These are phyloP conservation scores for Tricholoma sp. DNA, from an alignment of 768 basidiomycete species.

Conservation along the genomic window DNA sequence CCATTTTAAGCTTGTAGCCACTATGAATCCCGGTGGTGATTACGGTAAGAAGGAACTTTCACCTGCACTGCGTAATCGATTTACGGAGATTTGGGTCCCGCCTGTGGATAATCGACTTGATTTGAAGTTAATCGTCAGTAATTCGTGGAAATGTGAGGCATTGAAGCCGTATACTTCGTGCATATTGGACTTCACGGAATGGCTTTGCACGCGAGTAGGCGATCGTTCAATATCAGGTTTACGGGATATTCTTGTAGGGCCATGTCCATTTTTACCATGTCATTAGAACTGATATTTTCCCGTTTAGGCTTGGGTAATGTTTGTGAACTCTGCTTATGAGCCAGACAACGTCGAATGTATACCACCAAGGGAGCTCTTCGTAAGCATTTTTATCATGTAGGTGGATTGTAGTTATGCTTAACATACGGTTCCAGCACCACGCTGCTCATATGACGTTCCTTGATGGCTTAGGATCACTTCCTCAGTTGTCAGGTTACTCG, in stretches of 20 bases:
- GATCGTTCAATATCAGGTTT: conserved; percentile 68
- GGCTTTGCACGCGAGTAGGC: conserved; percentile 61
- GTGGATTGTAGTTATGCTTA: conserved; percentile 3
- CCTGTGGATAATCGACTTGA: conserved; percentile 69
- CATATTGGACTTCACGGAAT: conserved; percentile 75
- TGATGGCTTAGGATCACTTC: conserved; percentile 80
- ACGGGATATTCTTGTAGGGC: conserved; percentile 80
- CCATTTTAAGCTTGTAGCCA: conserved; percentile 86
- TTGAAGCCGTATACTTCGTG: conserved; percentile 52
- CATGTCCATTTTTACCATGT: background rate
- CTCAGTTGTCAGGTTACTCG: conserved; percentile 66
- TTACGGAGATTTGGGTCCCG: conserved; percentile 99
- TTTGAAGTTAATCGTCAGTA: conserved; percentile 69
- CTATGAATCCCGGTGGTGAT: conserved; percentile 99
- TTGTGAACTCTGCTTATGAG: conserved; percentile 60
- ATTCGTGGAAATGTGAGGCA: conserved; percentile 55
- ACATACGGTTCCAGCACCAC: conserved; percentile 57
- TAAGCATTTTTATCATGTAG: conserved; percentile 29
- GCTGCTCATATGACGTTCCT: conserved; percentile 90
- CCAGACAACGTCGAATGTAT: conserved; percentile 27
- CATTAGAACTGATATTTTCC: background rate
- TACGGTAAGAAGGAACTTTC: conserved; percentile 99
- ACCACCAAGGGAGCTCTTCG: conserved; percentile 55
- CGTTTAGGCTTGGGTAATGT: conserved; percentile 84
- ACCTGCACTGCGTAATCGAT: conserved; percentile 92